Base-by-base conservation (phyloP, 2,329 filamentous ascomycete genomes). In the Dendryphion nanum region DNA sequence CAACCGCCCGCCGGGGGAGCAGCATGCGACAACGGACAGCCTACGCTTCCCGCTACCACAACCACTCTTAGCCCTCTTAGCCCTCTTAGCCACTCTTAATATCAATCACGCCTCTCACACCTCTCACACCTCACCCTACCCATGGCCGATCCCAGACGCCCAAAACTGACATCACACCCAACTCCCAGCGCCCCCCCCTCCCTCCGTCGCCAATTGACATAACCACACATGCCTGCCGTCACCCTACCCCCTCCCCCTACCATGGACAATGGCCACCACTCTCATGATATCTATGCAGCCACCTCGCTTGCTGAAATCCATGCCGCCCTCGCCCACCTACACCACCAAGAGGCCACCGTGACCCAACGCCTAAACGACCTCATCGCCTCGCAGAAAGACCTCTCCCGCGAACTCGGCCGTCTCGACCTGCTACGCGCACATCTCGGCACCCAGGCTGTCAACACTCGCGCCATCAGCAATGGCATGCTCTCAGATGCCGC, bases 351-450 rank as follows among this genome's bases (percentile, higher is more conserved):
- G 67, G 76, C 82, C 45, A 69, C 76, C 38, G 81, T 96, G 47
- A 88, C 85, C 1, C 75, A 77, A 38, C 84, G 82, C 31, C 81
- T 97, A 30, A 81, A 91, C 64, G 73, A 78, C 36, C 79, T 96
- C 37, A 72, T 96, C 33, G 81, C 84, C 45, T 89, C 87, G 1
- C 89, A 97, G 62, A 82, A 87, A 44, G 86, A 95, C 59, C 79
- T 98, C 34, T 85, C 86, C 15, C 86, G 89, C 50, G 89, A 96
- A 57, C 77, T 98, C 35, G 83, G 83, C 44, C 85, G 91, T 14
- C 78, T 98, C 47, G 93, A 98, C 67, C 76, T 95, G 19, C 78
- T 96, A 38, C 86, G 93, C 50, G 90, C 90, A 29, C 85, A 90
- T 47, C 78, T 97, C 20, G 89, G 89, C 41, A 81, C 89, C 4